Base-by-base conservation (phyloP, 352 stramenopile genomes). In the Globisporangium recalcitrans region DNA sequence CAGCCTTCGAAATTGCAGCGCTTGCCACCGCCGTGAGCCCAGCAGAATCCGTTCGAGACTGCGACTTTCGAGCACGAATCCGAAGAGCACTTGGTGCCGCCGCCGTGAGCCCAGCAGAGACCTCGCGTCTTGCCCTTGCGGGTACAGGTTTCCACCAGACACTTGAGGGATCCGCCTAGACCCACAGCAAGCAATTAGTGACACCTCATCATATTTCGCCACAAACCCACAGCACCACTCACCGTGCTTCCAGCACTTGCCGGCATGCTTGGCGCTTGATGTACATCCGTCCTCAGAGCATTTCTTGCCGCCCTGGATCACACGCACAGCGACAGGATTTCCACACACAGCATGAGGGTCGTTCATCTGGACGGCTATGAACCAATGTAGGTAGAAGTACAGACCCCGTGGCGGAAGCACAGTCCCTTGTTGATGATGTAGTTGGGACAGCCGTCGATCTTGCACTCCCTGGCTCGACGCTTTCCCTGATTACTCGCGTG, bases 41-140 rank as follows among this genome's bases (percentile, higher is more conserved):
- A 51, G n/a, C 44, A 51, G 19, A 27, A 27, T 19, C 44, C 44
- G 9, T 51, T 51, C 44, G 44, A 51, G 44, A 51, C n/a, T 1
- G 44, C 70, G 21, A 80, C 62, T 16, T 69, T 84, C 13, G 58
- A 32, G 56, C 75, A 84, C 26, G 57, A 51, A 5, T 47, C 19
- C 0, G 31, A 63, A 60, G 31, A 63, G 62, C 75, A 83, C 52
- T 71, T 74, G 29, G 72, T 83, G 51, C 72, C 75, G 1, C 75
- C 75, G 57, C 63, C 66, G 29, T 83, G 74, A 1, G 69, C 70
- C 74, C 74, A 83, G 59, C 75, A 83, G 32, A 81, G 47, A 5
- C 75, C 75, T 16, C 70, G 63, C 0, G 75, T 69, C 58, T 84
- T 81, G 34, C 64, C 73, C 13, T 42, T 42, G 11, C 34, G 34